A percentile compares a stretch with the other conserved stretches of the same genome.
These are phyloP conservation scores for Coffea canephora DNA, from an alignment of 257 asterid genomes.

Conservation along the genomic window DNA sequence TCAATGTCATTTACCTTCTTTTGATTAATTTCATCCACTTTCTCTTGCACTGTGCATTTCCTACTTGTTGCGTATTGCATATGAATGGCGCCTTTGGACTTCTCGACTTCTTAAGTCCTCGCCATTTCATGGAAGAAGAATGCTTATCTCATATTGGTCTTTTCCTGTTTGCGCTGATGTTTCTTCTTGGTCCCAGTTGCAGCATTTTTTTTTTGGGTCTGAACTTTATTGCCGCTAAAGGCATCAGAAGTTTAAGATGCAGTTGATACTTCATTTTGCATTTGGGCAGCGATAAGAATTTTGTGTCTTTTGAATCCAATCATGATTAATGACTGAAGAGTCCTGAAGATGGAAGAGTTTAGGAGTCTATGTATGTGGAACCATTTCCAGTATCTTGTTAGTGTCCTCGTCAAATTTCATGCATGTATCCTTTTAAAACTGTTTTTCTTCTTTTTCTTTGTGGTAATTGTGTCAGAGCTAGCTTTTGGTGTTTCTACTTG, in stretches of 20 bases:
- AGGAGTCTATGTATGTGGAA: not conserved
- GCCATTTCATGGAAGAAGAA: not conserved
- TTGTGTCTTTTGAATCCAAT: not conserved
- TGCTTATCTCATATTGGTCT: not conserved
- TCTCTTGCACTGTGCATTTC: not conserved
- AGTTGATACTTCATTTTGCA: not conserved
- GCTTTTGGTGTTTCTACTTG: not conserved
- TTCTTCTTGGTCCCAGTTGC: not conserved
- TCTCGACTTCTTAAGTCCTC: not conserved
- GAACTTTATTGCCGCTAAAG: not conserved
- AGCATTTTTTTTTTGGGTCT: not conserved
- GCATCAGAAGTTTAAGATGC: not conserved
- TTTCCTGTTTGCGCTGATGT: conserved; percentile 4
- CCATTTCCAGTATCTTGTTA: not conserved
- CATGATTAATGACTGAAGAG: not conserved
- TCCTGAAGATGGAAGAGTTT: not conserved
- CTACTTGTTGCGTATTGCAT: not conserved
- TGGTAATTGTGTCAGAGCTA: no score
- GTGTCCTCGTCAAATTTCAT: not conserved
- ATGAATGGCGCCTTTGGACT: not conserved
- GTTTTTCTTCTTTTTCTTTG: not conserved
- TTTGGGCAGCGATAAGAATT: not conserved
- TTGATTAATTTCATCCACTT: not conserved
- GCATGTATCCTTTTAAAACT: no score
- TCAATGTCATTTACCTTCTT: not conserved